Evolutionary conservation across 805 yeast genomes (phyloP).

Genomic region (Metschnikowia vanudenii): DNA sequence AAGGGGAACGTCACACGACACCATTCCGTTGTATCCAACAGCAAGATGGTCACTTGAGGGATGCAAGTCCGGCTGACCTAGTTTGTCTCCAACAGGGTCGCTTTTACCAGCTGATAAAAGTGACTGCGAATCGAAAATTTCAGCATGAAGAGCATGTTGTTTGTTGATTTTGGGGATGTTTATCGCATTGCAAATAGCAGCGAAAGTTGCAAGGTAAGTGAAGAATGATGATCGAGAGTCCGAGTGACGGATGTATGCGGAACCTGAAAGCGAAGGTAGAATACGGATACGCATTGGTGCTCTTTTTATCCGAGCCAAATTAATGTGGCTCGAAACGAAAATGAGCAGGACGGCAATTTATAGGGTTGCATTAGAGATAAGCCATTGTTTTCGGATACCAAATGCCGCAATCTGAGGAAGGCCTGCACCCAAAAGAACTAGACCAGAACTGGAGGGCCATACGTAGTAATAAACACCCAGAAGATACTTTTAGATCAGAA

Average conservation of each 20-base stretch:
- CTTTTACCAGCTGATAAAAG: not conserved
- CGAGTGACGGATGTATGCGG: not conserved
- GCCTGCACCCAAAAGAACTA: not conserved
- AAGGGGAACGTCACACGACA: constrained; percentile 60
- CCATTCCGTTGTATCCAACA: constrained; percentile 53
- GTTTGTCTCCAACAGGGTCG: constrained; percentile 21
- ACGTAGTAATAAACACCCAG: too few species aligned
- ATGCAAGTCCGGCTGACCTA: constrained; percentile 40
- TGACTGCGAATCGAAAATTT: not conserved
- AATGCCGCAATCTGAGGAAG: not conserved
- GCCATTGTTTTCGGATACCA: not conserved
- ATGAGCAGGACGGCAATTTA: not conserved
- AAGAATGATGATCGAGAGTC: constrained; percentile 1
- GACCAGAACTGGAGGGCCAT: not conserved
- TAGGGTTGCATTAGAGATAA: not conserved
- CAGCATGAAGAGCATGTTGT: constrained; percentile 4
- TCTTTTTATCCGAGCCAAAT: not conserved
- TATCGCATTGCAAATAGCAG: constrained; percentile 4
- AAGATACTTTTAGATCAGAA: too few species aligned
- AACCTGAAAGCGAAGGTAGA: not conserved
- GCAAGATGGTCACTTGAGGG: constrained; percentile 42
- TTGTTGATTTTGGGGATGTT: constrained; percentile 3
- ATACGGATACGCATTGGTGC: not conserved
- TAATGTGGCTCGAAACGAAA: not conserved
- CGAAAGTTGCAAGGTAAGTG: constrained; percentile 2